phyloP scores from a whole-genome alignment of 2,329 filamentous ascomycete species.

The Beauveria varroae region DNA sequence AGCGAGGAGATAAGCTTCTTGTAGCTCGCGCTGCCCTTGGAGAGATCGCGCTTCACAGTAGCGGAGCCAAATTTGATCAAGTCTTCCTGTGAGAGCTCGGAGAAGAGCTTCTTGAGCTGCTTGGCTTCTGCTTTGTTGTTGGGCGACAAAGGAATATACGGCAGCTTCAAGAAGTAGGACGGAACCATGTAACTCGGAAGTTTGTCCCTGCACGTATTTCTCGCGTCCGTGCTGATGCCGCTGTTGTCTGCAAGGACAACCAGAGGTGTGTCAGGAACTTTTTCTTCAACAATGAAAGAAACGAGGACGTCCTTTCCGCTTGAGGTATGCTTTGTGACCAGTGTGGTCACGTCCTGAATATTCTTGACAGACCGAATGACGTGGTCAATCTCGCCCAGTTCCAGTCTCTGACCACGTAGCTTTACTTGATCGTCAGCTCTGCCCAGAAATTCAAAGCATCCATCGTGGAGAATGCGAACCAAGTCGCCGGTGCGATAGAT shows the following conservation, averaged over 20 bases:
- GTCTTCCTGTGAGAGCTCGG: constrained; percentile 48
- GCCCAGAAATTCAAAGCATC: constrained; percentile 79
- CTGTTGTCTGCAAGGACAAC: constrained; percentile 23
- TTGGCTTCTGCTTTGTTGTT: constrained; percentile 88
- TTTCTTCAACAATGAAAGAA: constrained; percentile 52
- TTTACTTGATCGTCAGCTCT: constrained; percentile 90
- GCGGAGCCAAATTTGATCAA: constrained; percentile 48
- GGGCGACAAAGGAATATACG: constrained; percentile 67
- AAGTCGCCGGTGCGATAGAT: constrained; percentile 87
- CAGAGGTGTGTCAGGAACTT: constrained; percentile 13
- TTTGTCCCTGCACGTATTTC: constrained; percentile 56
- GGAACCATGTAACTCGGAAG: constrained; percentile 88
- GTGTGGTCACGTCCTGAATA: constrained; percentile 64
- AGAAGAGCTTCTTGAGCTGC: constrained; percentile 59
- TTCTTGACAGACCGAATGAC: constrained; percentile 55
- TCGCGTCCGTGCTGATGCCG: constrained; percentile 38
- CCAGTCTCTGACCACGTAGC: constrained; percentile 77
- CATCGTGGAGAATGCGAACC: constrained; percentile 71
- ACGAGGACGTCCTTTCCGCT: constrained; percentile 79
- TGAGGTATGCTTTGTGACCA: constrained; percentile 62
- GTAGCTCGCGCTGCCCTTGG: constrained; percentile 28
- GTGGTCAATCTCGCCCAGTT: constrained; percentile 87
- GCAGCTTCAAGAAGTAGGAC: constrained; percentile 68
- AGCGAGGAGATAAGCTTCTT: constrained; percentile 46
- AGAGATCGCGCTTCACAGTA: constrained; percentile 2